Conservation (phyloP, 768 basidiomycete genomes). For the Termitomyces sp. region DNA sequence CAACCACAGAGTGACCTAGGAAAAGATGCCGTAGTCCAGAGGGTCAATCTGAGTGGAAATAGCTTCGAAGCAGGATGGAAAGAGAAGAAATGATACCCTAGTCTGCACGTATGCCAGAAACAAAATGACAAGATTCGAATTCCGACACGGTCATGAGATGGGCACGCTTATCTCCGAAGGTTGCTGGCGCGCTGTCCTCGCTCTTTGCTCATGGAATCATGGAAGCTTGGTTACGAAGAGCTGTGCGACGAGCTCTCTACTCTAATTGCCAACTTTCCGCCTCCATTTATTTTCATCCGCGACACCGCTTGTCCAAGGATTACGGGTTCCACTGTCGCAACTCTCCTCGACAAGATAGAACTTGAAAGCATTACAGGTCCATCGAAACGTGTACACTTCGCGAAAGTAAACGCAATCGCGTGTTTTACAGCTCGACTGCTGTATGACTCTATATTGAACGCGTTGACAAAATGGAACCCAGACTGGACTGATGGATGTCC, state of each 20-base stretch:
- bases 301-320: slow-evolving; percentile 47
- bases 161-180: background rate
- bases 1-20: too few species aligned
- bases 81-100: too few species aligned
- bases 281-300: slow-evolving; percentile 37
- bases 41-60: too few species aligned
- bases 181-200: too few species aligned
- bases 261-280: too few species aligned
- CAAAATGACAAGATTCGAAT: too few species aligned
- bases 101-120: too few species aligned
- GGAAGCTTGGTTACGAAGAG: slow-evolving; percentile 15
- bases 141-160: too few species aligned
- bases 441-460: slow-evolving; percentile 62
- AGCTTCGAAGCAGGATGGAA: too few species aligned
- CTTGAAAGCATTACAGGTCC: slow-evolving; percentile 12
- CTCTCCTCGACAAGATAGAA: slow-evolving; percentile 24
- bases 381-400: slow-evolving; percentile 30
- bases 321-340: slow-evolving; percentile 37
- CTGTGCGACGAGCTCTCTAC: slow-evolving; percentile 11
- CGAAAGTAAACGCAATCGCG: slow-evolving; percentile 47
- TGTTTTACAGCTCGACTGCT: slow-evolving; percentile 60
- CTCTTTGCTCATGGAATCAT: background rate
- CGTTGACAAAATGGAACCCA: slow-evolving; percentile 49
- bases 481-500: slow-evolving; percentile 57
- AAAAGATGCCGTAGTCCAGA: too few species aligned